Base-by-base conservation (phyloP, 192 early-diverging fungal genomes). In the Coemansia reversa region DNA sequence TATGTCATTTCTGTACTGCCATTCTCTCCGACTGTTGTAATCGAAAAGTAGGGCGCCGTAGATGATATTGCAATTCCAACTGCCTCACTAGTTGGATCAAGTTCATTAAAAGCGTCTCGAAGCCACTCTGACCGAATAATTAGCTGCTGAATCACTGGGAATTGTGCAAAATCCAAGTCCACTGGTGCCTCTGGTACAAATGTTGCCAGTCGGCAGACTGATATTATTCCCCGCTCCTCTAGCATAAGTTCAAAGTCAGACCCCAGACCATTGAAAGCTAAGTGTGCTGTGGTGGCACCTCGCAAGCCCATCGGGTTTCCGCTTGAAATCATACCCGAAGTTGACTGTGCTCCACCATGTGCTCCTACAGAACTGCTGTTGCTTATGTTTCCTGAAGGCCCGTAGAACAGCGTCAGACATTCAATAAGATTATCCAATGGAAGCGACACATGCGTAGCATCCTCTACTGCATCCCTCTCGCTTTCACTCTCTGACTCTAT, bases 71-170 rank as follows among this genome's bases (percentile, higher is more conserved):
- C 52, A 23, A 87, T 63, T 7, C 66, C 63, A 9, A 85, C 70
- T 1, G 71, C 66, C 25, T 84, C 83, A 66, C 83, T 74, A 9
- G 84, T 84, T 18, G 66, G 66, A 33, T 87, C 86, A 9, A 87
- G 76, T 65, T 87, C 86, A 25, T 75, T 76, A 35, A 87, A 84
- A 7, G 86, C 86, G 55, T 83, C 82, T 2, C 76, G 65, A 2
- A 87, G 76, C 83, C 83, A 84, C 27, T 80, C 67, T 0, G 86
- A 87, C 30, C 60, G 62, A 39, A 86, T 86, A 55, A 85, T 86
- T 9, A 85, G 60, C 66, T 84, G 84, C 67, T 77, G 70, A 27
- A 69, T 55, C 0, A 81, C 62, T 0, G 70, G 76, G 18, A 58
- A 56, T 4, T 51, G 64, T 3, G 58, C 51, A 55, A 85, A 87